Evolutionary conservation across 768 basidiomycete genomes (phyloP).

Genomic region (Termitomyces titanicus): DNA sequence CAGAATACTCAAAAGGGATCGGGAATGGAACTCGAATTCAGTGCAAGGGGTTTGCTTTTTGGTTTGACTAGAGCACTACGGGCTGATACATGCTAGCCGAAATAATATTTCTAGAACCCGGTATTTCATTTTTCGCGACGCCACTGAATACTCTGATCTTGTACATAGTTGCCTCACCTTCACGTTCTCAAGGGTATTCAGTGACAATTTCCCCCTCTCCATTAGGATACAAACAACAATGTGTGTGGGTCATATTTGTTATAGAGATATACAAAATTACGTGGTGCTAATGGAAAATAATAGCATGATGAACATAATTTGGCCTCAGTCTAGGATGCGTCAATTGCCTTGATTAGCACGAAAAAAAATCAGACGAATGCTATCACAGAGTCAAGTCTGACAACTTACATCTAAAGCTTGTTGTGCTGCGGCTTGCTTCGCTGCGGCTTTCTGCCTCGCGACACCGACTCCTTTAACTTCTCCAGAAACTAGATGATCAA

Average conservation of each 20-base stretch:
- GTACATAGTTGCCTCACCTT: too few relatives aligned
- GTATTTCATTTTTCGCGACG: neutral
- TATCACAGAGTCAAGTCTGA: neutral
- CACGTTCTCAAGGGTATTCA: neutral
- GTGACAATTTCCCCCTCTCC: neutral
- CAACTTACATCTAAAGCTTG: slow-evolving; percentile 35
- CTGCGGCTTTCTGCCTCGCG: slow-evolving; percentile 38
- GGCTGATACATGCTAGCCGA: neutral
- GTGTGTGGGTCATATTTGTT: neutral
- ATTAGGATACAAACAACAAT: neutral
- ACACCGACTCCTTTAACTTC: slow-evolving; percentile 43
- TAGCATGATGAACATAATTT: neutral
- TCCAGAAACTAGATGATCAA: slow-evolving; percentile 37
- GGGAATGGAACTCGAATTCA: too few relatives aligned
- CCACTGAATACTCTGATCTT: neutral
- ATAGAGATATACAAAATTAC: neutral
- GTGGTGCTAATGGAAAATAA: neutral
- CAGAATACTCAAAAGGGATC: too few relatives aligned
- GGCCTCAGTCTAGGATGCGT: neutral
- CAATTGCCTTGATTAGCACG: slow-evolving; percentile 4
- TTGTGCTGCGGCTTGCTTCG: slow-evolving; percentile 46
- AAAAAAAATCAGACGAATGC: neutral
- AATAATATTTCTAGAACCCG: neutral
- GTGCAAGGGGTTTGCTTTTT: too few relatives aligned
- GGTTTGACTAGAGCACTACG: neutral